Conservation (phyloP, 495 filamentous ascomycete species). For the Aspergillus nidulans region DNA sequence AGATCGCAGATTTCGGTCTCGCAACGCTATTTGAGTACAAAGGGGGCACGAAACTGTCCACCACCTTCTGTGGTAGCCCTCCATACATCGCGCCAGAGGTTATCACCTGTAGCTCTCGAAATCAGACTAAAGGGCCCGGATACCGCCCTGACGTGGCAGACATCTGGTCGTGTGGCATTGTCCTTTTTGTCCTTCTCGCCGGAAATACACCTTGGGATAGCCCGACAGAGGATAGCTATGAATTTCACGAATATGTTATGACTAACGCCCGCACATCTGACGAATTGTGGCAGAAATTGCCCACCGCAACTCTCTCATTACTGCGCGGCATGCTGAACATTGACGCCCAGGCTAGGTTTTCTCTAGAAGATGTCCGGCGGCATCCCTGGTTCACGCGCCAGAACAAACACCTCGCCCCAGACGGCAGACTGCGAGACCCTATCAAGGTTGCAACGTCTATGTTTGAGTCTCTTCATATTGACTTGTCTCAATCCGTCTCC, state of each 20-base stretch:
- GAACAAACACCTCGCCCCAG: constrained; percentile 67
- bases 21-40: constrained; percentile 90
- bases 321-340: constrained; percentile 91
- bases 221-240: constrained; percentile 72
- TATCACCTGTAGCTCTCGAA: constrained; percentile 47
- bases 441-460: constrained; percentile 84
- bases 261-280: constrained; percentile 77
- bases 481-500: constrained; percentile 67
- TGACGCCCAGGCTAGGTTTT: constrained; percentile 71
- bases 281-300: constrained; percentile 78
- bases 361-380: constrained; percentile 77
- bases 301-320: constrained; percentile 73
- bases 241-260: constrained; percentile 79
- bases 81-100: constrained; percentile 98
- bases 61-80: constrained; percentile 90
- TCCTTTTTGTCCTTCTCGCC: constrained; percentile 89
- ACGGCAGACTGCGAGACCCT: constrained; percentile 75
- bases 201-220: constrained; percentile 99
- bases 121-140: constrained; percentile 51
- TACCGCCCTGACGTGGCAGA: constrained; percentile 84
- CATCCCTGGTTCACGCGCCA: constrained; percentile 93
- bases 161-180: constrained; percentile 96
- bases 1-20: constrained; percentile 95
- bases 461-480: constrained; percentile 88
- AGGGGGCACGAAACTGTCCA: constrained; percentile 70